Evolutionary conservation across 2,329 filamentous ascomycete genomes (phyloP), one percentile per base, ranked within the genome.

Genomic region (Diaporthe humulicola): DNA sequence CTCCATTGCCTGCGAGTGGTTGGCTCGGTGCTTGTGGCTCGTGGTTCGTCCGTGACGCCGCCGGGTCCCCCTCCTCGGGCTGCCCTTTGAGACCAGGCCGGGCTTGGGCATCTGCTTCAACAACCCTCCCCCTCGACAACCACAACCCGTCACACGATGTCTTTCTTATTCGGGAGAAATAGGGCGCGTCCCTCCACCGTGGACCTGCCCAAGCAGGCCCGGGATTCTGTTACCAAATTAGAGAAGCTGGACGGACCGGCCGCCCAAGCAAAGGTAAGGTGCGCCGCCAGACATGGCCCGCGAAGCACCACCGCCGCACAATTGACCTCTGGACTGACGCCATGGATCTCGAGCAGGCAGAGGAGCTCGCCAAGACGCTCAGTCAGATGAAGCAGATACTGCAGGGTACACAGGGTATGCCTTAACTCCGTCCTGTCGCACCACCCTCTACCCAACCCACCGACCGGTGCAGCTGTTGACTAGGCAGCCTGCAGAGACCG

Each of bases 321-420:
- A 50, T 74, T 57, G 73, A 38, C 76, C 71, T 64, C 50, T n/a
- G 71, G 17, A 33, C 73, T 75, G 74, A 74, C 58, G 45, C 14
- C 5, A 30, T 50, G 45, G 36, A 12, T 28, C n/a, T 30, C 28
- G 10, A 50, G 69, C 79, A 98, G 95, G 90, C 93, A 76, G 96
- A 98, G 82, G 96, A 98, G 81, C 90, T 99, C 77, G 89, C 95
- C 66, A 95, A 95, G 82, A 93, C 96, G 79, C 90, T 99, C 77
- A 89, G 90, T 70, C 94, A 98, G 83, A 98, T 98, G 93, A 98
- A 98, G 84, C 87, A 95, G 77, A 92, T 97, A 75, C 91, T 99
- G 19, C 96, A 98, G 87, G 97, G 96, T 78, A 98, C 95, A 76
- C 94, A 95, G 85, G 95, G 95, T 97, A 88, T 40, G 73, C 40